These are phyloP conservation scores for Kuraishia floccosa DNA, from an alignment of 805 yeast species.

Conservation along the genomic window DNA sequence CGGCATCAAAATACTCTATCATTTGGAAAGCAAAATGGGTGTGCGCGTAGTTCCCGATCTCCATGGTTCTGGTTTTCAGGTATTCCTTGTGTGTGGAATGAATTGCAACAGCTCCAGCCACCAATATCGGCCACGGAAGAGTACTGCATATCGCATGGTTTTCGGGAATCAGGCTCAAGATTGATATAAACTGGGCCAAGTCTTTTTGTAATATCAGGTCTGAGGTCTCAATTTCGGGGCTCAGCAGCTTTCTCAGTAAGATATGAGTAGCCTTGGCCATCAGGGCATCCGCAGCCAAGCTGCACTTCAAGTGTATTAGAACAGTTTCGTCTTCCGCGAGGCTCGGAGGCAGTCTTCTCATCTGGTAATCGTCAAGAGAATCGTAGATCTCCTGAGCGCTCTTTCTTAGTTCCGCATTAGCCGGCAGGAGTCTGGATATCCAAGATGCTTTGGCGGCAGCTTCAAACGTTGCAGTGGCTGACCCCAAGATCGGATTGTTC, in stretches of 20 bases:
- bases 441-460: slow-evolving; percentile 23
- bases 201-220: slow-evolving; percentile 2
- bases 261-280: slow-evolving; percentile 3
- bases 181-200: not conserved
- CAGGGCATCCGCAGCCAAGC: not conserved
- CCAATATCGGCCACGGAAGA: slow-evolving; percentile 3
- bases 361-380: not conserved
- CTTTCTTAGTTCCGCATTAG: slow-evolving; percentile 1
- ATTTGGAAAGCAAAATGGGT: slow-evolving; percentile 2
- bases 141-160: slow-evolving; percentile 1
- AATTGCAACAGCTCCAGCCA: slow-evolving; percentile 1
- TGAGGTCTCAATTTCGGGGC: not conserved
- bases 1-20: slow-evolving; percentile 2
- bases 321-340: not conserved
- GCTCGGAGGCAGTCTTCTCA: not conserved
- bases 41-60: slow-evolving; percentile 2
- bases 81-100: not conserved
- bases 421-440: slow-evolving; percentile 14
- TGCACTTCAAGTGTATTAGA: slow-evolving; percentile 1
- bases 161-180: slow-evolving; percentile 1
- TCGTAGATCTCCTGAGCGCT: slow-evolving; percentile 1
- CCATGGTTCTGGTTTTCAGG: not conserved
- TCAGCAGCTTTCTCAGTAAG: slow-evolving; percentile 1
- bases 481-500: slow-evolving; percentile 30
- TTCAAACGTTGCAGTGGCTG: slow-evolving; percentile 24